Evolutionary conservation across 192 early-diverging fungal species (phyloP), one percentile per base, ranked within the genome.

Genomic region (Phlyctochytrium planicorne): DNA sequence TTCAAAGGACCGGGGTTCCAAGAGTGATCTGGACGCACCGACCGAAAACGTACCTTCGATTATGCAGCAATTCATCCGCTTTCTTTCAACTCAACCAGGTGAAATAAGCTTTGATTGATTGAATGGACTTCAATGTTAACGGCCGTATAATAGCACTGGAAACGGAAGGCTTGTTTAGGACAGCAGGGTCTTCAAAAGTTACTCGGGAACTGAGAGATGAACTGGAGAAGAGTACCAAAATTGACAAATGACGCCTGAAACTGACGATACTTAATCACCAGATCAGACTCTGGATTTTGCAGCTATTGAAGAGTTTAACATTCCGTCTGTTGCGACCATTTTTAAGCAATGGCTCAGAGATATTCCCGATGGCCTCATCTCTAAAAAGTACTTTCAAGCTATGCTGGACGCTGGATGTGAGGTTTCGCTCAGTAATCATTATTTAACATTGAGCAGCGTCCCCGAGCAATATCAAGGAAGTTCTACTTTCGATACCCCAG

Each of bases 291-390:
- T 75, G 25, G 73, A 80, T 33, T 66, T 80, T 3, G n/a, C 34
- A 3, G 67, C 63, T 12, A 53, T 72, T 17, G 63, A 62, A 23
- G 60, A 33, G 17, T 50, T 31, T 24, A 71, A 77, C 20, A 70
- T 82, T 16, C 34, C 70, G 20, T 55, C 71, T 16, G 74, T 82
- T 17, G 74, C 80, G 34, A 59, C 76, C 10, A 35, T 78, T 17
- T 59, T 78, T 34, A 82, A 82, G 60, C 75, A 78, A 35, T 82
- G 76, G 76, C 34, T 82, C n/a, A 64, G 80, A 16, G 80, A 82
- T 0, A 63, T 82, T 3, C 60, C 67, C 16, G 75, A 78, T 4
- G 77, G 74, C 16, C 29, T 82, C n/a, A 66, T 82, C 2, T 77
- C 76, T 30, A 65, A 61, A n/a, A 57, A 53, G 25, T 74, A 66